phyloP scores from a whole-genome alignment of 2,329 filamentous ascomycete genomes.

The Cordyceps farinosa region DNA sequence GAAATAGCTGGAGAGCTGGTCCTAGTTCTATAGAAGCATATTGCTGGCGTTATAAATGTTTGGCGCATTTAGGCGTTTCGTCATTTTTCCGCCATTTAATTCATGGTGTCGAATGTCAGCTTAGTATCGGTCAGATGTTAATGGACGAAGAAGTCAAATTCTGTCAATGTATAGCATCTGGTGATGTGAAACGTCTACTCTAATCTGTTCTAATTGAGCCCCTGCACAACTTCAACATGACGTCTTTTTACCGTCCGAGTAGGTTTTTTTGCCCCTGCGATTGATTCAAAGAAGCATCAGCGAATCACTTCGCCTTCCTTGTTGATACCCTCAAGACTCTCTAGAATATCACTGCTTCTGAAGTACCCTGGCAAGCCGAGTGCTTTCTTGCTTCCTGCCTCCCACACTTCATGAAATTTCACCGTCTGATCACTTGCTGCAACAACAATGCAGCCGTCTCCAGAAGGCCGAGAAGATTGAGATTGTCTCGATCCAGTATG shows the following conservation, averaged over 20 bases:
- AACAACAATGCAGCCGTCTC: conserved; percentile 71
- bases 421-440: conserved; percentile 89
- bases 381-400: conserved; percentile 54
- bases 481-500: conserved; percentile 29
- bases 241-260: not conserved
- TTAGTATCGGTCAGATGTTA: not conserved
- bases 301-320: conserved; percentile 70
- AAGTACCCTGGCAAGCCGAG: conserved; percentile 57
- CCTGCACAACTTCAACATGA: not conserved
- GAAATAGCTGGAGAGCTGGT: conserved; percentile 51
- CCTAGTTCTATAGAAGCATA: not conserved
- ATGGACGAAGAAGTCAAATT: not conserved
- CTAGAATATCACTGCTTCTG: conserved; percentile 80
- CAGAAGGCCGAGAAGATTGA: conserved; percentile 25
- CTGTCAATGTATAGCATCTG: conserved; percentile 1
- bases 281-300: conserved; percentile 35
- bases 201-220: not conserved
- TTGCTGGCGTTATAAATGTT: not conserved
- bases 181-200: not conserved
- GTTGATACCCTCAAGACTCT: conserved; percentile 75
- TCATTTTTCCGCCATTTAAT: not conserved
- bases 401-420: conserved; percentile 95
- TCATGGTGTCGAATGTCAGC: not conserved
- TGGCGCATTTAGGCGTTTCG: not conserved
- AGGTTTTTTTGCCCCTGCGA: not conserved